Evolutionary conservation across 1,284 basidiomycete species (phyloP).

Genomic region (Exsudoporus floridanus): DNA sequence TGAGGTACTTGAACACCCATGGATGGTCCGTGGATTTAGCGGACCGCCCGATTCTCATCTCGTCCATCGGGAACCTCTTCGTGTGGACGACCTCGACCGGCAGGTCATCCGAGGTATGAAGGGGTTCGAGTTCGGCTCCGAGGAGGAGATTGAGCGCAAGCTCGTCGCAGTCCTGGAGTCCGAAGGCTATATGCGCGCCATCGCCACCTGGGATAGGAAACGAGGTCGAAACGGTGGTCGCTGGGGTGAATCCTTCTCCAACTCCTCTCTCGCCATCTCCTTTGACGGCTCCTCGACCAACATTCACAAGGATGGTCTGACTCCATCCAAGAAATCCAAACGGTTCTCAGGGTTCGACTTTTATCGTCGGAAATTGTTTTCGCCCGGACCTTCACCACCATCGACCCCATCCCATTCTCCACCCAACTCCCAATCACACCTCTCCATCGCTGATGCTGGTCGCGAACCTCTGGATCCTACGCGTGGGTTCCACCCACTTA

Average conservation of each 20-base stretch:
- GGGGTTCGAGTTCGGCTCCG: conserved; percentile 94
- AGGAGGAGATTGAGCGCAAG: conserved; percentile 80
- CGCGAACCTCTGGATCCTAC: conserved; percentile 78
- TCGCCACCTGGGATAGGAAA: conserved; percentile 78
- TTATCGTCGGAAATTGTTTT: conserved; percentile 88
- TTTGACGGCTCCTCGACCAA: conserved; percentile 50
- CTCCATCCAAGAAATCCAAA: conserved; percentile 57
- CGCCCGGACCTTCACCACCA: conserved; percentile 61
- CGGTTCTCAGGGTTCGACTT: conserved; percentile 94
- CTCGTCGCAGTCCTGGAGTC: conserved; percentile 75
- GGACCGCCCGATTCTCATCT: conserved; percentile 83
- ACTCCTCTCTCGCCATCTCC: conserved; percentile 66
- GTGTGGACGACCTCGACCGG: conserved; percentile 82
- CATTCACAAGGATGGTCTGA: conserved; percentile 38
- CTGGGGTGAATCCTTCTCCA: conserved; percentile 58
- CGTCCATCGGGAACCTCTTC: conserved; percentile 84
- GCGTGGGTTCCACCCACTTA: conserved; percentile 88
- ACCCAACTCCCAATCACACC: conserved; percentile 54
- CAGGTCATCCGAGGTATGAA: conserved; percentile 90
- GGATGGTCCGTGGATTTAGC: conserved; percentile 91
- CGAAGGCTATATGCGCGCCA: conserved; percentile 74
- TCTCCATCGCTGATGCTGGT: conserved; percentile 44
- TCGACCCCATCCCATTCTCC: conserved; percentile 49
- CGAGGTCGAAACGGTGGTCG: conserved; percentile 50
- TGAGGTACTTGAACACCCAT: conserved; percentile 90